A percentile compares a stretch with the other conserved stretches of the same genome.
Evolutionary conservation across 2,329 filamentous ascomycete species (phyloP).

Genomic region (Xylariaceae sp.): DNA sequence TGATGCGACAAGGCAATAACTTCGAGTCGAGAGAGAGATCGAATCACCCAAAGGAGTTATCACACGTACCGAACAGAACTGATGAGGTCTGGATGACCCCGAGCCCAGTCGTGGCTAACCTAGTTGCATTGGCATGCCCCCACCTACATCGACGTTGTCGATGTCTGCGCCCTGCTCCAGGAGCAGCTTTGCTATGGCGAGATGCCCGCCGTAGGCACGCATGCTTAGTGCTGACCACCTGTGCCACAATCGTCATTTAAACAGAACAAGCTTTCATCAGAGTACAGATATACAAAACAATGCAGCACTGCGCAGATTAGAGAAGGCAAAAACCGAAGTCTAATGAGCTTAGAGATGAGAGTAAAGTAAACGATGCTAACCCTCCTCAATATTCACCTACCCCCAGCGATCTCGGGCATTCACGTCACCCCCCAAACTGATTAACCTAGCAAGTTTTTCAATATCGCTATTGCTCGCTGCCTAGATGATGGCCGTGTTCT

Average conservation of each 20-base stretch:
- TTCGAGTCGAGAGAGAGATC: no score
- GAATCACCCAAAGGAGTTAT: no score
- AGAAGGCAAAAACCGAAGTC: neutral
- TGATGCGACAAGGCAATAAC: no score
- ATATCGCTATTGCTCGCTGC: conserved; percentile 27
- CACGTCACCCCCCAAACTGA: conserved; percentile 25
- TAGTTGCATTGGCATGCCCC: conserved; percentile 26
- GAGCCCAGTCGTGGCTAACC: no score
- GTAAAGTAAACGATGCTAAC: no score
- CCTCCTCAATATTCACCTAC: conserved; percentile 17
- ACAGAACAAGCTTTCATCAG: no score
- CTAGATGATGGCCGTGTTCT: conserved; percentile 27
- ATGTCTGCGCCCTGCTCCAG: conserved; percentile 25
- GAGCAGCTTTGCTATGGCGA: conserved; percentile 23
- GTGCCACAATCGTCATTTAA: neutral
- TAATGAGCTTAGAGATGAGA: neutral
- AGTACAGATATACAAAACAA: no score
- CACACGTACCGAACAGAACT: no score
- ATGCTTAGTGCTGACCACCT: conserved; percentile 28
- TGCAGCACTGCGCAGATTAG: no score
- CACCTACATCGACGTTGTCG: conserved; percentile 24
- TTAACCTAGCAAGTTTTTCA: conserved; percentile 22
- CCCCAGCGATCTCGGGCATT: conserved; percentile 29
- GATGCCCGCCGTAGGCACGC: conserved; percentile 25
- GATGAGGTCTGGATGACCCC: no score